Evolutionary conservation across 2,329 filamentous ascomycete species (phyloP).

Genomic region (Plenodomus tracheiphilus): DNA sequence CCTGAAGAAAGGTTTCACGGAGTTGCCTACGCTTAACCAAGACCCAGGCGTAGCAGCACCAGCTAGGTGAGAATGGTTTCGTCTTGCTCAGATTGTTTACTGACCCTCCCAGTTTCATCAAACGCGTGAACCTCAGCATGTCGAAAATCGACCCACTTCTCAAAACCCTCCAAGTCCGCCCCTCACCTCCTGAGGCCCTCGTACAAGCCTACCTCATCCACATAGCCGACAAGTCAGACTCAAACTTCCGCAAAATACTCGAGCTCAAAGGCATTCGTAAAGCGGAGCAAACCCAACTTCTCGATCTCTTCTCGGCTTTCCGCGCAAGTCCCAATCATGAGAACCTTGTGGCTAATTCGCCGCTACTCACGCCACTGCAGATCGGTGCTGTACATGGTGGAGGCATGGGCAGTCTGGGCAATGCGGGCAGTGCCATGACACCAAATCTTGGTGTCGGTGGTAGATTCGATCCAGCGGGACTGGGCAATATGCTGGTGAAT

Average conservation of each 20-base stretch:
- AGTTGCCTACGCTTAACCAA: slow-evolving; percentile 65
- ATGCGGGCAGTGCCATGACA: slow-evolving; percentile 43
- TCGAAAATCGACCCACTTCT: slow-evolving; percentile 87
- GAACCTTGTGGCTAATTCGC: slow-evolving; percentile 56
- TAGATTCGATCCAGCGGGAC: slow-evolving; percentile 75
- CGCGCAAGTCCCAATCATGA: slow-evolving; percentile 68
- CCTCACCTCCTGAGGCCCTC: slow-evolving; percentile 87
- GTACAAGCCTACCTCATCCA: slow-evolving; percentile 98
- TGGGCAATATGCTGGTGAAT: slow-evolving; percentile 87
- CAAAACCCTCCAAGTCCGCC: slow-evolving; percentile 93
- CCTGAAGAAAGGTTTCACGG: slow-evolving; percentile 76
- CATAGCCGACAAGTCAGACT: slow-evolving; percentile 88
- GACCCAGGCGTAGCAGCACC: slow-evolving; percentile 62
- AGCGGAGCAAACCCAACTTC: slow-evolving; percentile 75
- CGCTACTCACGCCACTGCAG: slow-evolving; percentile 43
- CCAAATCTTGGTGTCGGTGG: slow-evolving; percentile 42
- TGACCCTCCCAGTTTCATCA: slow-evolving; percentile 67
- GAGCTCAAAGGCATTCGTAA: slow-evolving; percentile 90
- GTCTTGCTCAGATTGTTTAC: background rate
- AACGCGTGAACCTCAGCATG: slow-evolving; percentile 83
- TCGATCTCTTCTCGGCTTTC: slow-evolving; percentile 91
- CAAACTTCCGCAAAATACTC: slow-evolving; percentile 94
- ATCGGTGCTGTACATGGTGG: slow-evolving; percentile 43
- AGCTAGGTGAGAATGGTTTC: slow-evolving; percentile 42
- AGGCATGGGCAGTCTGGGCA: slow-evolving; percentile 48